Conservation (phyloP, 2,329 filamentous ascomycete genomes). For the Ophiostoma sp. region DNA sequence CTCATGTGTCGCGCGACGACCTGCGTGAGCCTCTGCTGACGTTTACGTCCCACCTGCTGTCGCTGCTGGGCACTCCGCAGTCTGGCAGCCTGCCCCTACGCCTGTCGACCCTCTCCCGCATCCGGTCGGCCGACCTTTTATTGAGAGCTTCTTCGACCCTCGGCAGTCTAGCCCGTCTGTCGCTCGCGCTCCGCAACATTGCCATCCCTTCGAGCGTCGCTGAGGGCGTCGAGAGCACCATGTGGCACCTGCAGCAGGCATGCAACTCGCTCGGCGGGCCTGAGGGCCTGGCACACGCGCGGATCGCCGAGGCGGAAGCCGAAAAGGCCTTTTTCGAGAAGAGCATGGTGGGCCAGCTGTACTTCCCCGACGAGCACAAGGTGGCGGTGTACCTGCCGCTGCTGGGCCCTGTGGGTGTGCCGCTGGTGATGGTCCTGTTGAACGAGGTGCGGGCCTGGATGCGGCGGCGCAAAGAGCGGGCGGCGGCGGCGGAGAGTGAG, state of each 20-base stretch:
- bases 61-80: conserved; percentile 80
- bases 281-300: conserved; percentile 74
- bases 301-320: conserved; percentile 82
- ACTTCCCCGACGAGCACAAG: conserved; percentile 98
- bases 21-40: conserved; percentile 81
- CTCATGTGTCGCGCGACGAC: conserved; percentile 61
- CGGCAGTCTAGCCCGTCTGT: conserved; percentile 86
- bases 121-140: conserved; percentile 80
- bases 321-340: conserved; percentile 98
- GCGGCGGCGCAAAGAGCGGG: conserved; percentile 48
- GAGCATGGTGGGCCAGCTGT: conserved; percentile 97
- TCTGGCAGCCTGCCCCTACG: conserved; percentile 82
- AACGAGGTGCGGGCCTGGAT: conserved; percentile 74
- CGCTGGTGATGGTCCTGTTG: conserved; percentile 76
- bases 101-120: conserved; percentile 79
- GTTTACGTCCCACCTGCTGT: conserved; percentile 87
- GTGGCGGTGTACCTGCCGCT: conserved; percentile 93
- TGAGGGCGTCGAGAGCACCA: conserved; percentile 76
- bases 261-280: conserved; percentile 68
- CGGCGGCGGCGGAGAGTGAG: conserved; percentile 38
- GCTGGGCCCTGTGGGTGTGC: conserved; percentile 86
- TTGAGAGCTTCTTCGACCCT: conserved; percentile 90
- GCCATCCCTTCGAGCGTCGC: conserved; percentile 87
- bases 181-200: conserved; percentile 80
- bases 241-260: conserved; percentile 73